Evolutionary conservation across 352 stramenopile species (phyloP), one percentile per base, ranked within the genome.

Genomic region (Thraustochytrium sp.): DNA sequence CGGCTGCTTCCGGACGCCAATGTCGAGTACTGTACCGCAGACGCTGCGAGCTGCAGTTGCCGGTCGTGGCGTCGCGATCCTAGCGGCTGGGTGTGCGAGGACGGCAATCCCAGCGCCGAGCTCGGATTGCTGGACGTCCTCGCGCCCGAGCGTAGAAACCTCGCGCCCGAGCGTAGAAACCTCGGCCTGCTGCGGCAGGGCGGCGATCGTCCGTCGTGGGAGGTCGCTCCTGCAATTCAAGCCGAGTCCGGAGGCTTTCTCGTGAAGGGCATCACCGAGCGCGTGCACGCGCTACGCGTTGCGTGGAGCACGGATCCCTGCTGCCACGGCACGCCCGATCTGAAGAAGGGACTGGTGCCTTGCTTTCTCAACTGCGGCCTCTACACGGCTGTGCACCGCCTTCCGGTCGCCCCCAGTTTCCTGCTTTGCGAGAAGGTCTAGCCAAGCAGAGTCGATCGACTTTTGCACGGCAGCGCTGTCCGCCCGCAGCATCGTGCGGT

Each of bases 321-420:
- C 31, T 77, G 65, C 11, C 8, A 29, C 21, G 48, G 29, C 42
- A 23, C 42, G 23, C 26, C 16, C 9, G 49, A 23, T 13, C n/a
- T 34, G 5, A 13, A 26, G 11, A 11, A 44, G 11, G 65, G 65
- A 13, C 46, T 72, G 11, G 65, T 26, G 18, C 65, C 65, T 8
- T 77, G 65, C 42, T 62, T 62, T 23, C 46, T 77, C 29, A 77
- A 77, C 5, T 77, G 65, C 37, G 65, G 65, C 65, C 16, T 77
- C 8, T 77, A 62, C 49, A 77, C 65, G 1, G 16, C 13, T 0
- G 29, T 11, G 49, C 49, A 77, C 46, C 42, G 49, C 21, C 65
- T 77, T 26, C 65, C 65, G 16, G 18, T 62, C 18, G 65, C 42
- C 9, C 65, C 65, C 8, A 26, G 11, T 31, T 77, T 77, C 36